Percentiles rank a stretch among this genome's conserved stretches.
Conservation (phyloP, 208 protist genomes). For the Zelonia costaricensis region DNA sequence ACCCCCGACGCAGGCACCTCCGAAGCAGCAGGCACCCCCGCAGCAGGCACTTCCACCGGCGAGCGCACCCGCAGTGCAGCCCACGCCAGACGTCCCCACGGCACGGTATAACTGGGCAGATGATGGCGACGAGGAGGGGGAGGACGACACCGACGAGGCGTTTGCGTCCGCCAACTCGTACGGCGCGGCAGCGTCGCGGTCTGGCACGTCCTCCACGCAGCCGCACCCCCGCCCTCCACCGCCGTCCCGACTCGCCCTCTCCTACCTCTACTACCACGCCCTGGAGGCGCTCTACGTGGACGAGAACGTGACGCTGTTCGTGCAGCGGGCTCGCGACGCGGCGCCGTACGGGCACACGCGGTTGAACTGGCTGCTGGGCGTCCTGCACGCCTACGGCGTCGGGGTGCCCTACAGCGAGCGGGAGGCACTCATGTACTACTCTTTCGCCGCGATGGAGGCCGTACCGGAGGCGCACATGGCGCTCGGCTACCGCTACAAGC, state of each 20-base stretch:
- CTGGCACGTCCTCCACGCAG: not conserved
- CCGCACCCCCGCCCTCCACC: not conserved
- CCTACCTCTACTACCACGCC: constrained; percentile 60
- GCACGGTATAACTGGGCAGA: too few relatives aligned
- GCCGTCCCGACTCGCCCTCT: constrained; percentile 40
- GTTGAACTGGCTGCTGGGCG: constrained; percentile 79
- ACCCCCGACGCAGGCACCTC: too few relatives aligned
- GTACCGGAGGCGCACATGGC: constrained; percentile 77
- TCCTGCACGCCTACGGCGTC: constrained; percentile 76
- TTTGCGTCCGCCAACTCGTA: too few relatives aligned
- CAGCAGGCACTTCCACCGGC: too few relatives aligned
- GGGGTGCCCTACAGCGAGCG: constrained; percentile 66
- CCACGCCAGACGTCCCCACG: too few relatives aligned
- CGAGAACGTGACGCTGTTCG: constrained; percentile 53
- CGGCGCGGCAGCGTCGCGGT: too few relatives aligned
- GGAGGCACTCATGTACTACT: constrained; percentile 74
- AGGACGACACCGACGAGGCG: too few relatives aligned
- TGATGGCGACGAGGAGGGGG: too few relatives aligned
- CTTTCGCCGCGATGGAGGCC: constrained; percentile 73
- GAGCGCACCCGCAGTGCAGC: too few relatives aligned
- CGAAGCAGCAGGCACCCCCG: too few relatives aligned
- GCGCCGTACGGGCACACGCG: constrained; percentile 61
- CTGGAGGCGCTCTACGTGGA: constrained; percentile 62
- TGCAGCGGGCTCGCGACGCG: constrained; percentile 46
- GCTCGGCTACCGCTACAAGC: constrained; percentile 72